Conservation (phyloP, 345 rosid genomes). For the Boechera retrofracta region DNA sequence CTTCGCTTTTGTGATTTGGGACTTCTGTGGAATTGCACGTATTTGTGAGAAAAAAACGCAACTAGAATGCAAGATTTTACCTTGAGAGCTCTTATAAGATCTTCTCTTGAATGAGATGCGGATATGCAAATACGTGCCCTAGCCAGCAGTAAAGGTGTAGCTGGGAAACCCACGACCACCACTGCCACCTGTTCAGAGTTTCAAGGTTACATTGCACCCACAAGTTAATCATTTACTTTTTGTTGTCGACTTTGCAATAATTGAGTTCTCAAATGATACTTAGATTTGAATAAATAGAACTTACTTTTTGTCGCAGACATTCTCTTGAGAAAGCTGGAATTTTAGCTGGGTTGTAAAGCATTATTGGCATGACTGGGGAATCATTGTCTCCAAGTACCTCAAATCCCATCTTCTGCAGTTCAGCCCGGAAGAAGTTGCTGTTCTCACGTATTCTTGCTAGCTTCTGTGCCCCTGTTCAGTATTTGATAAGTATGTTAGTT, state of each 20-base stretch:
- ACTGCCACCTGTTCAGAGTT: conserved; percentile 52
- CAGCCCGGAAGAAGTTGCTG: conserved; percentile 92
- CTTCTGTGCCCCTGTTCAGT: conserved; percentile 74
- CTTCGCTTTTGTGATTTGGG: neutral
- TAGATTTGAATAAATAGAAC: conserved; percentile 21
- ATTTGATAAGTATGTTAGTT: neutral
- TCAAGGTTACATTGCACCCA: conserved; percentile 7
- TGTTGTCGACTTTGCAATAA: neutral
- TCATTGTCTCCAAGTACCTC: conserved; percentile 96
- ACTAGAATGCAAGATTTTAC: conserved; percentile 26
- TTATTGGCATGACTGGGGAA: conserved; percentile 94
- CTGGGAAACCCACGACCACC: conserved; percentile 64
- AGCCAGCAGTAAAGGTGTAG: conserved; percentile 69
- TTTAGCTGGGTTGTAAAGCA: conserved; percentile 96
- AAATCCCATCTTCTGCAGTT: conserved; percentile 92
- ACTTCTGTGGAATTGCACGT: neutral
- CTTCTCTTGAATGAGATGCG: conserved; percentile 72
- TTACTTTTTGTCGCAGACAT: conserved; percentile 74
- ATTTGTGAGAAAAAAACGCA: neutral
- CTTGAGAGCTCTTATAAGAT: conserved; percentile 66
- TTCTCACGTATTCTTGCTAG: conserved; percentile 87
- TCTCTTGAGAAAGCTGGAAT: conserved; percentile 92
- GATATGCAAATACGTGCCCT: conserved; percentile 85
- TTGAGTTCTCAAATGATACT: neutral
- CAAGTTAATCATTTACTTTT: neutral